Conservation (phyloP, 345 rosid genomes). For the Diplotaxis tenuifolia region DNA sequence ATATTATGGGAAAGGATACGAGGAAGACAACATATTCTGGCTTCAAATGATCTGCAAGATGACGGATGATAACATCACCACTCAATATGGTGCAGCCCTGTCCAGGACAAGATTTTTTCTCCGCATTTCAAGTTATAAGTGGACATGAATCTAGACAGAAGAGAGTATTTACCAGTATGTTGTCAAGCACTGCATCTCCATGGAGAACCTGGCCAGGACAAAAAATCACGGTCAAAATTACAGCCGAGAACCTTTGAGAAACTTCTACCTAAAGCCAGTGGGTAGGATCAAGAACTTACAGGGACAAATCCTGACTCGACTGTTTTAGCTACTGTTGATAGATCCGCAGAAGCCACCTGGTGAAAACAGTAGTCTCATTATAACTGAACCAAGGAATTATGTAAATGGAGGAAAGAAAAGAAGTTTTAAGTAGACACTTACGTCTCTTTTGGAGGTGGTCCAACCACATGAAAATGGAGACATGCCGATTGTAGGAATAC, state of each 20-base stretch:
- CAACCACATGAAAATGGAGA: constrained; percentile 89
- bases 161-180: constrained; percentile 50
- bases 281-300: constrained; percentile 44
- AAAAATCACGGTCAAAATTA: not conserved
- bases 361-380: constrained; percentile 13
- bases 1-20: constrained; percentile 52
- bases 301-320: constrained; percentile 83
- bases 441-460: constrained; percentile 65
- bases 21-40: constrained; percentile 90
- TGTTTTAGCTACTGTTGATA: constrained; percentile 57
- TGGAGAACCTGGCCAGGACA: constrained; percentile 67
- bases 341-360: constrained; percentile 69
- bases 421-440: constrained; percentile 39
- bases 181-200: constrained; percentile 91
- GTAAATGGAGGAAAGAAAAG: not conserved
- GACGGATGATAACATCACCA: constrained; percentile 89
- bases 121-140: not conserved
- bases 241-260: not conserved
- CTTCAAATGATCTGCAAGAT: constrained; percentile 71
- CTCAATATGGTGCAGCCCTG: constrained; percentile 96
- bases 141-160: not conserved
- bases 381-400: not conserved
- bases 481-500: constrained; percentile 82
- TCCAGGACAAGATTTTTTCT: not conserved
- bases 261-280: not conserved